Base-by-base conservation (phyloP, 179 eudicot genomes). In the Nepenthes alata region DNA sequence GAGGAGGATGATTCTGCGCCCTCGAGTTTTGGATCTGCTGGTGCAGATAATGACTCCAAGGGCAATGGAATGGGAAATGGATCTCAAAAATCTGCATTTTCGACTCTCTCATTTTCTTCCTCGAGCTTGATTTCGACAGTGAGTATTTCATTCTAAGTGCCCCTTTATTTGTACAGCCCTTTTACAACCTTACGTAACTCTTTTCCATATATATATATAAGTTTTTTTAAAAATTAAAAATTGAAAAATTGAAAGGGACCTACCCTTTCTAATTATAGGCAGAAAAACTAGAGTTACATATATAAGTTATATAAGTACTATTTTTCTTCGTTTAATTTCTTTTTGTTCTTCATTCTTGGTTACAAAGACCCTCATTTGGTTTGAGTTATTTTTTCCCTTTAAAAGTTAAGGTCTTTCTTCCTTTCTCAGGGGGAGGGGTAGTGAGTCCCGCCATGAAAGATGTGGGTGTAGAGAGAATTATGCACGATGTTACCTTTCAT, bases 21-120 rank as follows among this genome's bases (percentile, higher is more conserved):
- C 10, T 77, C 97, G 2, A 90, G 95, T 74, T 87, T 89, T 48
- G 97, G 97, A 12, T 75, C 95, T 45, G 80, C 61, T 54, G 52
- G 53, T 35, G 58, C 63, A 11, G 85, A 76, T 63, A 58, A 37
- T 44, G 77, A 67, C 45, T 25, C 70, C 38, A 79, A 71, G 49
- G 75, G 63, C 49, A 72, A 66, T 50, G 37, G 62, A 39, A 77
- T 74, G 67, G 77, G 76, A 66, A 71, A 66, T 12, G 81, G 62
- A 38, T 16, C 74, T 10, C 83, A 86, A 45, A 87, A 71, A 54
- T 83, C 93, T 52, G 79, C 88, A 3, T 87, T 87, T 71, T 66
- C 91, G 11, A 73, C 97, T 3, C 70, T 87, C 57, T 77, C 91
- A 8, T 74, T 83, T 58, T 72, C 81, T 63, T 71, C 89, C 53